Evolutionary conservation across 495 filamentous ascomycete genomes (phyloP), one percentile per base, ranked within the genome.

Genomic region (Talaromyces liani): DNA sequence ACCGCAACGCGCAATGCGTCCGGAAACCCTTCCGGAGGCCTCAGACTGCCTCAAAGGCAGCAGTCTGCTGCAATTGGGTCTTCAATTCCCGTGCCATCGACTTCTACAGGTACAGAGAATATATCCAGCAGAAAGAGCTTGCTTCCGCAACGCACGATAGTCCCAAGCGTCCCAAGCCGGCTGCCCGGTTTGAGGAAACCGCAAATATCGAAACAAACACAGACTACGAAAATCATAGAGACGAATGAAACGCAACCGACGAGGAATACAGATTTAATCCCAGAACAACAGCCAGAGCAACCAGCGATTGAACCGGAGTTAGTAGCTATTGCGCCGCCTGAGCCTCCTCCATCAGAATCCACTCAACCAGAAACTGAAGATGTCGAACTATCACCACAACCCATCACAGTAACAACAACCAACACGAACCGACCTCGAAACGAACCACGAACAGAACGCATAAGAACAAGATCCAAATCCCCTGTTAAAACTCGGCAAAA

Each of bases 401-500:
- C 53, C 22, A 10, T 14, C 22, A 14, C 24, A 36, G 20, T 29
- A 20, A 33, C 8, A 3, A 27, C 20, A 25, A 36, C 31, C 16
- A 33, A 0, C 9, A 29, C 20, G 4, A 60, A 47, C 6, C 33
- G 22, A 16, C 10, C 67, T 22, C 45, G 65, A 31, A 55, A 12
- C 22, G 53, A 29, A 29, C 72, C 71, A 63, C 58, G 65, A n/a
- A 34, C 65, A 10, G 41, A 67, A 1, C 64, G 71, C 45, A n/a
- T 36, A 33, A 9, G 66, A 65, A 34, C 61, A 68, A 8, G 56
- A 14, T 71, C 71, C 6, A 67, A 68, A 2, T 80, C 76, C 0
- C 77, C 76, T 8, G 60, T 69, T 14, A 77, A 78, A 49, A n/a
- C 25, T 25, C 65, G 63, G 25, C 60, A 62, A 16, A 60, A 68